Conservation (phyloP, 768 basidiomycete genomes). For the Cyclocybe cylindracea region DNA sequence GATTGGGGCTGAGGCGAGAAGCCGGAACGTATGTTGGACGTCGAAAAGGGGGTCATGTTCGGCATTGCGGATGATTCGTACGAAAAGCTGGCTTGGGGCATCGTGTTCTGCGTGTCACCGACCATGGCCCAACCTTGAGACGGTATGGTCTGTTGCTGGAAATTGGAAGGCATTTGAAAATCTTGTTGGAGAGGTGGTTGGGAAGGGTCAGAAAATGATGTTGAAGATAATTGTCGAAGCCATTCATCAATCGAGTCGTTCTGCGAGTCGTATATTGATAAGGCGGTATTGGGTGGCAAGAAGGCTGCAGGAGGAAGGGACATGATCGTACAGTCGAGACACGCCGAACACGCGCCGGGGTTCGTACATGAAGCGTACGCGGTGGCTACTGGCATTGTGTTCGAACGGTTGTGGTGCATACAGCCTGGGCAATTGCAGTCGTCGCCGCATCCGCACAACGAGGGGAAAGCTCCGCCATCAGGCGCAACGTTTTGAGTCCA, state of each 20-base stretch:
- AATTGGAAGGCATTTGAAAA: not conserved
- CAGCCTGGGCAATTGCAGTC: slow-evolving; percentile 68
- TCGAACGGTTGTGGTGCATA: slow-evolving; percentile 48
- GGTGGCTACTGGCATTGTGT: slow-evolving; percentile 30
- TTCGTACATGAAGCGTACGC: slow-evolving; percentile 38
- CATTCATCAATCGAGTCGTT: slow-evolving; percentile 61
- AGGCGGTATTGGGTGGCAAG: slow-evolving; percentile 39
- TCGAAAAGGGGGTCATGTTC: slow-evolving; percentile 3
- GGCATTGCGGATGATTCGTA: slow-evolving; percentile 4
- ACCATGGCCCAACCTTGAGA: slow-evolving; percentile 1
- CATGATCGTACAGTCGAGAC: slow-evolving; percentile 66
- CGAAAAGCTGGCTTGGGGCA: slow-evolving; percentile 1
- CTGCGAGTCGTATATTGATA: slow-evolving; percentile 43
- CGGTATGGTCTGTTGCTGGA: slow-evolving; percentile 11
- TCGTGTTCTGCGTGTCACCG: not conserved
- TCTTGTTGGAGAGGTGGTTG: slow-evolving; percentile 7
- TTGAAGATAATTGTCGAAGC: slow-evolving; percentile 51
- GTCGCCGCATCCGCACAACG: slow-evolving; percentile 63
- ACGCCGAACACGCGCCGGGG: slow-evolving; percentile 41
- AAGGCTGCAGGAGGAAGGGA: slow-evolving; percentile 41
- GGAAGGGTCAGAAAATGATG: slow-evolving; percentile 9
- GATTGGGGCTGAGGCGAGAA: not conserved
- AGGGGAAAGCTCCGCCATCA: slow-evolving; percentile 35
- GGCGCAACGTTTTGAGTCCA: slow-evolving; percentile 14
- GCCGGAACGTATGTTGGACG: not conserved